Base-by-base conservation (phyloP, 2,329 filamentous ascomycete genomes). In the Talaromyces sp. region DNA sequence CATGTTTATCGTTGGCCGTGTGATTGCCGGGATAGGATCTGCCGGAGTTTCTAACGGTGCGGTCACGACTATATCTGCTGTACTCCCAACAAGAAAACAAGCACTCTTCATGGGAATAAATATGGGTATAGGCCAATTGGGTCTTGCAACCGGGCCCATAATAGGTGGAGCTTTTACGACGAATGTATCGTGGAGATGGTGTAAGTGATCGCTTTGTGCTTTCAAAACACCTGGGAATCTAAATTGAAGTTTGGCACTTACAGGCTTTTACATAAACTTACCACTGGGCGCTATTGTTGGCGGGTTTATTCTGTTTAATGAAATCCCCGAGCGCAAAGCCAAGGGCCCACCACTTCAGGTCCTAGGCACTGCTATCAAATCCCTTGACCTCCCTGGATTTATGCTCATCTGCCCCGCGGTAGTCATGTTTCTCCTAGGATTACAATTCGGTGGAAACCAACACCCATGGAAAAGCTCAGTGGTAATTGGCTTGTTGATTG, bases 401-500 rank as follows among this genome's bases (percentile, higher is more conserved):
- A 16, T 33, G 1, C 41, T 63, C 5, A 53, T 63, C 37, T 44
- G 43, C 46, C 71, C 67, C 0, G 70, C 68, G 3, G 64, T 74
- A 3, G 61, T 76, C 17, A 72, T 69, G 58, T 70, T 78, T 24
- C 60, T 81, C 2, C 65, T 81, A 0, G 77, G 75, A 0, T 61
- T 82, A 5, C 73, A 81, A 49, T 79, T 74, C 61, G 78, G 76
- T 9, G 75, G 73, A 10, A 63, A 65, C 2, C 57, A 65, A 1
- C 69, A 74, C 32, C 40, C 67, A 0, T 77, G 75, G 75, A 64
- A 63, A 30, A 63, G 54, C 32, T 54, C 69, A 6, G 63, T 63
- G 3, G 73, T 82, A 2, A 77, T 81, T 46, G 78, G 76, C 2
- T 63, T 70, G 0, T 65, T 82, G 9, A 69, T 77, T 37, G 75